Base-by-base conservation (phyloP, 2,329 filamentous ascomycete genomes). In the Cladosporium sphaerospermum region DNA sequence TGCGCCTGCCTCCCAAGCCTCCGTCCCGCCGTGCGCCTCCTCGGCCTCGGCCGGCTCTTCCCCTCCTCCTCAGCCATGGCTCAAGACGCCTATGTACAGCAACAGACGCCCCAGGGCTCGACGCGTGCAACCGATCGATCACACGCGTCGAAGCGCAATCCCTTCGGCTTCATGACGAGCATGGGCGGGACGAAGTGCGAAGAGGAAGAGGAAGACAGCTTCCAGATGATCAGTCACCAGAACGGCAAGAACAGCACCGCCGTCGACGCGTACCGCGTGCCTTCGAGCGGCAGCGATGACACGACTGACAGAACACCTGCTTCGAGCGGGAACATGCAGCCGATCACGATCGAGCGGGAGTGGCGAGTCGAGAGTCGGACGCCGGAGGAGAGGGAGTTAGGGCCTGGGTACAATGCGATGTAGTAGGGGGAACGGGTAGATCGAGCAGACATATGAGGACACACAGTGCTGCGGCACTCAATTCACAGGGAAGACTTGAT, bases 141-240 rank as follows among this genome's bases (percentile, higher is more conserved):
- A 28, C 32, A 40, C n/a, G n/a, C 39, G 13, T 33, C 46, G 23
- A 45, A 50, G 43, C 44, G 45, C 31, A 41, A 41, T 31, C 16
- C 42, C 46, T 36, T 51, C 46, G 34, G 46, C 9, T 42, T 42
- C 40, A 42, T 42, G 40, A 23, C 40, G 16, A 42, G 46, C 3
- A 32, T 50, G 9, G 47, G 37, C 31, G 53, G 53, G 7, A 16
- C 50, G 32, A 45, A 41, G 4, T 51, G 45, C 23, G 34, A 37
- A 9, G 50, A 54, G n/a, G 55, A 56, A 9, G 52, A 56, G 42
- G 55, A 56, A 41, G 55, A 56, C 33, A 56, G 55, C 32, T 52
- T 54, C 32, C 44, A 56, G 42, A 56, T 56, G 55, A 56, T 54
- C 47, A 57, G 47, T 33, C 43, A 45, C 43, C 14, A 41, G 6